Evolutionary conservation across 352 stramenopile genomes (phyloP), one percentile per base, ranked within the genome.

Genomic region (Blastocystis sp.): DNA sequence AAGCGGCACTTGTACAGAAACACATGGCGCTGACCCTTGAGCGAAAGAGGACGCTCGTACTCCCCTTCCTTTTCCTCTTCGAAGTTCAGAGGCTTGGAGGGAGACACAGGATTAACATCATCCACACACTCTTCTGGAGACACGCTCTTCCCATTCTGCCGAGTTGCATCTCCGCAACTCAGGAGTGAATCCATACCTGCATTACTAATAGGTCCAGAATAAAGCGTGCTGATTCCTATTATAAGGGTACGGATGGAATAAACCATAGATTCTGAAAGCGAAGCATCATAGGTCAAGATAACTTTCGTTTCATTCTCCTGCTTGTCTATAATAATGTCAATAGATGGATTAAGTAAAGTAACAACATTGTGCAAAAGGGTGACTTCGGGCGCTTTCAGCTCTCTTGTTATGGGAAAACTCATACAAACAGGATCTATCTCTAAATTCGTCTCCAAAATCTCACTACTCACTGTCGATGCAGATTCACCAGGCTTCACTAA

Each of bases 1-100:
- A 68, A 88, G 43, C 77, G 77, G 53, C 77, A 88, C 23, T 88
- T 88, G 66, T 88, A 88, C 18, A 88, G 66, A 39, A 88, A 88
- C 26, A 88, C 50, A 29, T 88, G 77, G 34, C 77, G 59, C 55
- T 88, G 77, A 9, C 77, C 77, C 45, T 88, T 88, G 5, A 88
- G 55, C 34, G 77, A 88, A 20, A 88, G 45, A 13, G 77, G 77
- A 18, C 77, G 47, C 41, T 88, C 77, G 41, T 76, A 88, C 59
- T 56, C 34, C 3, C 76, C 76, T 4, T 34, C 20, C 47, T 34
- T 79, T 34, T 50, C 39, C 39, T 45, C 50, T 59, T 59, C 50
- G 13, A n/a, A 59, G 13, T 59, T n/a, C 50, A 59, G 20, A 59
- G 20, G 13, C 50, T 59, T 59, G 13, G 50, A n/a, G 20, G 50